Evolutionary conservation across 441 rosid genomes (phyloP), one percentile per base, ranked within the genome.

Genomic region (Erysimum cheiri): DNA sequence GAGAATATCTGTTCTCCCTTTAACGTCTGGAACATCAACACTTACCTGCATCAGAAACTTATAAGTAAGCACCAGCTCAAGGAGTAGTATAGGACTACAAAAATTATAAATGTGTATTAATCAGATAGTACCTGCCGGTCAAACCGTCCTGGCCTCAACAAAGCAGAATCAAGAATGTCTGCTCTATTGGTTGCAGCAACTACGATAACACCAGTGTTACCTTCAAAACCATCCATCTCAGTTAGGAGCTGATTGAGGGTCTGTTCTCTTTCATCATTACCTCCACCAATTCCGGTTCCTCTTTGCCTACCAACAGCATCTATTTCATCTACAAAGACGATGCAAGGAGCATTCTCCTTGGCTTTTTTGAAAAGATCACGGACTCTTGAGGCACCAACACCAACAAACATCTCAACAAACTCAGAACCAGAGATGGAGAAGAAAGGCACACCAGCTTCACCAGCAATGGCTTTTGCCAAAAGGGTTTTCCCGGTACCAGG

Each of bases 401-500:
- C 98, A 37, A 93, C 96, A 84, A 88, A 88, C 93, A 93, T 91
- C 84, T 93, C 97, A 73, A 89, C 96, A 77, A 93, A 93, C 82
- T 93, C 97, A 46, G 97, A 91, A 64, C 98, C 98, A 36, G 96
- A 91, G 84, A 93, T 88, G 31, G 97, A 93, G 83, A 91, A 93
- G 83, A 93, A 93, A 67, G 97, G 98, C 60, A 91, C 97, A 50
- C 97, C 93, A 32, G 97, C 97, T 84, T 93, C 99, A 58, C 97
- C 98, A 60, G 99, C 98, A 60, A 94, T 92, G 31, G 98, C 97
- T 80, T 97, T 92, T 14, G 99, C 99, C 75, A 92, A 78, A 91
- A 94, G 91, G 15, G 98, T 94, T 80, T 94, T 94, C 12, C 99
- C 99, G 1, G 96, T 94, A 22, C 99, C 99, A 74, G 98, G 99